phyloP scores from a whole-genome alignment of 768 basidiomycete genomes.

The Xerocomellus intermedius region DNA sequence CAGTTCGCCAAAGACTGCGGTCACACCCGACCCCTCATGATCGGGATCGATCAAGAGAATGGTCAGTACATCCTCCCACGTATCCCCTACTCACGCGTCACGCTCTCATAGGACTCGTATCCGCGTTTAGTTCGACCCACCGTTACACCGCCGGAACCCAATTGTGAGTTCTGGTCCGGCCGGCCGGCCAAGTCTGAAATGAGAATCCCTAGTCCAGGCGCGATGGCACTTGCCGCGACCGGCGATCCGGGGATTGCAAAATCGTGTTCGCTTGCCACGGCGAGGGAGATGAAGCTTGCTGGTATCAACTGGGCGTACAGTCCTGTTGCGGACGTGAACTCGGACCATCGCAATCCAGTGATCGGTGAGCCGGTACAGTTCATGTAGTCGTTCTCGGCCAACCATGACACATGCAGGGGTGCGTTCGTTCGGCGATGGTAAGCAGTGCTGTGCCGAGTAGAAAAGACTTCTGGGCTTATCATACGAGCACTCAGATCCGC shows the following conservation, averaged over 20 bases:
- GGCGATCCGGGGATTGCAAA: conserved; percentile 44
- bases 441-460: not conserved
- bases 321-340: conserved; percentile 72
- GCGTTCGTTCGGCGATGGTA: conserved; percentile 70
- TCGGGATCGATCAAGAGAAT: conserved; percentile 76
- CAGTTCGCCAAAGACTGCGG: conserved; percentile 54
- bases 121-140: conserved; percentile 54
- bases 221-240: conserved; percentile 68
- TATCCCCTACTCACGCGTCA: not conserved
- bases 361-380: conserved; percentile 47
- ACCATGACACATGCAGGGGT: conserved; percentile 43
- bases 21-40: conserved; percentile 54
- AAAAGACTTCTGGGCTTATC: not conserved
- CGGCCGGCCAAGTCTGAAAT: not conserved
- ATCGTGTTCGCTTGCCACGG: conserved; percentile 49
- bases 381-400: not conserved
- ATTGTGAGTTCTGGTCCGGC: conserved; percentile 47
- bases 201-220: conserved; percentile 53
- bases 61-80: conserved; percentile 36
- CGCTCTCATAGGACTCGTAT: conserved; percentile 53
- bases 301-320: conserved; percentile 74
- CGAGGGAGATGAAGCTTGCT: conserved; percentile 52
- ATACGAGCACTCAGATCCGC: conserved; percentile 43
- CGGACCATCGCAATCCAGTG: conserved; percentile 66
- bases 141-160: conserved; percentile 53